A percentile compares a stretch with the other conserved stretches of the same genome.
Evolutionary conservation across 2,329 filamentous ascomycete species (phyloP).

Genomic region (Aspergillus neotritici): DNA sequence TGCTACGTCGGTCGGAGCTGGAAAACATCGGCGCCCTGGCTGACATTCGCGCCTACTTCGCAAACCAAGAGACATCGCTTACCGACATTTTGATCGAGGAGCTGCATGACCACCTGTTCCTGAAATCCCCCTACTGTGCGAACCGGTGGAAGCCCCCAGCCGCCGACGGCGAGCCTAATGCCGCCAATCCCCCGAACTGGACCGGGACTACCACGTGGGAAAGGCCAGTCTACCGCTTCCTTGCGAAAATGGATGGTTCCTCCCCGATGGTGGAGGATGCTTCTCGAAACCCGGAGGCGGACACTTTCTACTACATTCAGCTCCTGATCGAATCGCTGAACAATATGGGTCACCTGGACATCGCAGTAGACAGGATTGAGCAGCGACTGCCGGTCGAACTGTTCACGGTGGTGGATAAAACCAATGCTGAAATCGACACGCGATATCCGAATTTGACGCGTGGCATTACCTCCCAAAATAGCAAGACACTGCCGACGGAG

Average conservation of each 20-base stretch:
- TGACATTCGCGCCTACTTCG: constrained; percentile 80
- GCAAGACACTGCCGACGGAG: constrained; percentile 53
- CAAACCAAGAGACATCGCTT: constrained; percentile 84
- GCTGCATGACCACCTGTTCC: constrained; percentile 90
- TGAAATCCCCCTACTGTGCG: constrained; percentile 96
- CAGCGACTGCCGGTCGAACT: constrained; percentile 90
- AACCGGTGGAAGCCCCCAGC: constrained; percentile 81
- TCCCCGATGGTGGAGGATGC: constrained; percentile 71
- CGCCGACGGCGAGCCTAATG: constrained; percentile 30
- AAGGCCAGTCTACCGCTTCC: constrained; percentile 51
- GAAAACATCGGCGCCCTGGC: constrained; percentile 84
- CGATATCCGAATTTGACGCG: constrained; percentile 78
- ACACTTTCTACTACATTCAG: constrained; percentile 90
- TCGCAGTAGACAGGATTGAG: constrained; percentile 83
- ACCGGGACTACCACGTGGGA: constrained; percentile 43
- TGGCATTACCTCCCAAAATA: constrained; percentile 42
- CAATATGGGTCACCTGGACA: constrained; percentile 78
- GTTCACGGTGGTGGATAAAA: constrained; percentile 89
- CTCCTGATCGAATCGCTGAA: constrained; percentile 84
- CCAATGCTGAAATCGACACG: constrained; percentile 87
- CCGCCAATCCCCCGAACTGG: constrained; percentile 19
- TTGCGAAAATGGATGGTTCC: constrained; percentile 53
- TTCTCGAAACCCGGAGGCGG: constrained; percentile 86
- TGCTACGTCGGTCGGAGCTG: constrained; percentile 79
- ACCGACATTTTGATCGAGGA: constrained; percentile 97